Percentiles rank a stretch among this genome's conserved stretches.
These are phyloP conservation scores for Boletus eberwhitei DNA, from an alignment of 768 basidiomycete genomes.

Conservation along the genomic window DNA sequence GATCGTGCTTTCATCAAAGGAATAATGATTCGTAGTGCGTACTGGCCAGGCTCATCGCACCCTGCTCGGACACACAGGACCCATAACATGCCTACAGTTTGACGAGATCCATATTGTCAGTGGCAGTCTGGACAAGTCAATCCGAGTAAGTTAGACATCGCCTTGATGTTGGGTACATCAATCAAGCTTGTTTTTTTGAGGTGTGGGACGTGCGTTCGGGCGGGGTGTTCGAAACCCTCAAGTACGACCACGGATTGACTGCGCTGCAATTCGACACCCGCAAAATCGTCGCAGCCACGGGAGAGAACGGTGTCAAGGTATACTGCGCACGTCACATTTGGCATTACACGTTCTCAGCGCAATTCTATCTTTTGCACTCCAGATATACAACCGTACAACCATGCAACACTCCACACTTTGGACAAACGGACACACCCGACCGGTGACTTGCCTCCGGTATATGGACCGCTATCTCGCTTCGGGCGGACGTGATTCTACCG, in stretches of 20 bases:
- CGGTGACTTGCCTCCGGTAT: conserved; percentile 85
- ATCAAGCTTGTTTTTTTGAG: conserved; percentile 37
- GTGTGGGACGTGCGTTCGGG: conserved; percentile 97
- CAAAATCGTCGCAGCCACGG: conserved; percentile 88
- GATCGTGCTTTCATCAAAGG: not conserved
- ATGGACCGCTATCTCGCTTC: conserved; percentile 95
- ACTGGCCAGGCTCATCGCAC: conserved; percentile 97
- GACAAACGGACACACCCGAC: conserved; percentile 92
- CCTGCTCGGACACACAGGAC: conserved; percentile 86
- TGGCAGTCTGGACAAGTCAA: conserved; percentile 90
- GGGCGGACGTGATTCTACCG: conserved; percentile 79
- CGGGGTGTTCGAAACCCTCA: conserved; percentile 80
- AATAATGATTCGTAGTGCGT: conserved; percentile 62
- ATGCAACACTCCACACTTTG: conserved; percentile 80
- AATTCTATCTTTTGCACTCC: not conserved
- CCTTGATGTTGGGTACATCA: not conserved
- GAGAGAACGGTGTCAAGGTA: conserved; percentile 93
- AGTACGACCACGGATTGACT: conserved; percentile 88
- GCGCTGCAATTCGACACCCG: conserved; percentile 91
- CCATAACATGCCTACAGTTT: conserved; percentile 93
- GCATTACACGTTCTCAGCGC: not conserved
- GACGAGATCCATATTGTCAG: conserved; percentile 93
- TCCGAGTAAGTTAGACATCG: conserved; percentile 56
- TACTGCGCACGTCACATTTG: conserved; percentile 7
- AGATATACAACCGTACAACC: conserved; percentile 95